Conservation (phyloP, 1,139 yeast genomes). For the Scheffersomyces quercinus region DNA sequence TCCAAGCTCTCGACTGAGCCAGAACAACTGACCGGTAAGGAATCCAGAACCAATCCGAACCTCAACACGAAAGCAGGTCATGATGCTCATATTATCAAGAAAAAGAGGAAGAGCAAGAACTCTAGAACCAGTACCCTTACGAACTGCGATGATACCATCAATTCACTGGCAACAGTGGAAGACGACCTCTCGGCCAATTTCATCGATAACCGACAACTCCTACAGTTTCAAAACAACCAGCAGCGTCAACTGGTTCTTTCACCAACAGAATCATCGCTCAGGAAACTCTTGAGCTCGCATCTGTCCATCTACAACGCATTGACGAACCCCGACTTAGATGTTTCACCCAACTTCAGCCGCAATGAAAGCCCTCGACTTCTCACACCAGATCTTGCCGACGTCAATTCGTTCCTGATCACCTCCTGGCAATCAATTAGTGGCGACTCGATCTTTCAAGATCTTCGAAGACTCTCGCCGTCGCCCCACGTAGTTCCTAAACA, state of each 20-base stretch:
- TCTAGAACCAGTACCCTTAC: too few relatives aligned
- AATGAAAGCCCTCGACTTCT: slow-evolving; percentile 4
- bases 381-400: slow-evolving; percentile 14
- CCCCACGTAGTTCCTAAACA: slow-evolving; percentile 1
- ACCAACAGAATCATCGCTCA: slow-evolving; percentile 6
- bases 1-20: too few relatives aligned
- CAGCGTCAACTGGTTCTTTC: background rate
- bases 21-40: too few relatives aligned
- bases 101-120: too few relatives aligned
- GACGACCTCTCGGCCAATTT: background rate
- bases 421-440: slow-evolving; percentile 22
- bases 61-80: too few relatives aligned
- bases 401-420: slow-evolving; percentile 13
- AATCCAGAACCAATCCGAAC: too few relatives aligned
- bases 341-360: slow-evolving; percentile 13
- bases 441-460: slow-evolving; percentile 5
- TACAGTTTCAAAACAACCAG: background rate
- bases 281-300: slow-evolving; percentile 34
- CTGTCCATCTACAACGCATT: slow-evolving; percentile 42
- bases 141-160: too few relatives aligned
- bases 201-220: background rate
- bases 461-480: slow-evolving; percentile 2
- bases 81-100: too few relatives aligned
- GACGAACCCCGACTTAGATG: slow-evolving; percentile 45
- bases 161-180: too few relatives aligned